Conservation (phyloP, 2,329 filamentous ascomycete species). For the Aureobasidium sp. region DNA sequence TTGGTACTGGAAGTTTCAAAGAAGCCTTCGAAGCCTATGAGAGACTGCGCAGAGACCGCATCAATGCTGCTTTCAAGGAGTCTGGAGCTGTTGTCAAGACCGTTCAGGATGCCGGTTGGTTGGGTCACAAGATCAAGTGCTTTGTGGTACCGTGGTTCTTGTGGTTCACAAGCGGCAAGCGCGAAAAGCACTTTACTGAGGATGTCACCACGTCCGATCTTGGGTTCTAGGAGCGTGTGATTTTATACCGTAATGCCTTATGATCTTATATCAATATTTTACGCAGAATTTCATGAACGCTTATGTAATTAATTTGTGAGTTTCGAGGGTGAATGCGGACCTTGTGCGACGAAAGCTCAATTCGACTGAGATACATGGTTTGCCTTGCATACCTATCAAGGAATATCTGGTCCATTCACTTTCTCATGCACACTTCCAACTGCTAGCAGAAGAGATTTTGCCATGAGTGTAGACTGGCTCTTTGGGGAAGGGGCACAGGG, state of each 20-base stretch:
- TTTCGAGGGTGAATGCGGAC: too few species aligned
- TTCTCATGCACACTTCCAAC: slow-evolving; percentile 20
- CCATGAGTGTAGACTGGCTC: neutral
- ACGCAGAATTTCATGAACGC: too few species aligned
- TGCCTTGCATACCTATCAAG: too few species aligned
- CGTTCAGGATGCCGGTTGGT: slow-evolving; percentile 39
- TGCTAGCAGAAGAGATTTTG: neutral
- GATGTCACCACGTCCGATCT: slow-evolving; percentile 38
- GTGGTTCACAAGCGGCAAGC: slow-evolving; percentile 36
- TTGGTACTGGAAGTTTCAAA: slow-evolving; percentile 33
- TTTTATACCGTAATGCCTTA: too few species aligned
- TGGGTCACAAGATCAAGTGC: slow-evolving; percentile 40
- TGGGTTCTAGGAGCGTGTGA: too few species aligned
- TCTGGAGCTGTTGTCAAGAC: slow-evolving; percentile 40
- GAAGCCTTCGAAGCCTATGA: slow-evolving; percentile 44
- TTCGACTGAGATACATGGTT: too few species aligned
- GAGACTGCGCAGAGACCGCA: slow-evolving; percentile 37
- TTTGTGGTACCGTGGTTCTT: slow-evolving; percentile 42
- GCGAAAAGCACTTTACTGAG: slow-evolving; percentile 41
- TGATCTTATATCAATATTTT: too few species aligned
- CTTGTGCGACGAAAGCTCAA: too few species aligned
- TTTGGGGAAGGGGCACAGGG: neutral
- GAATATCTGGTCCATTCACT: too few species aligned
- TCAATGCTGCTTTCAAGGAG: slow-evolving; percentile 42
- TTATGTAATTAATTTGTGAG: too few species aligned